phyloP scores from a whole-genome alignment of 257 asterid species.

The Solanum peruvianum region DNA sequence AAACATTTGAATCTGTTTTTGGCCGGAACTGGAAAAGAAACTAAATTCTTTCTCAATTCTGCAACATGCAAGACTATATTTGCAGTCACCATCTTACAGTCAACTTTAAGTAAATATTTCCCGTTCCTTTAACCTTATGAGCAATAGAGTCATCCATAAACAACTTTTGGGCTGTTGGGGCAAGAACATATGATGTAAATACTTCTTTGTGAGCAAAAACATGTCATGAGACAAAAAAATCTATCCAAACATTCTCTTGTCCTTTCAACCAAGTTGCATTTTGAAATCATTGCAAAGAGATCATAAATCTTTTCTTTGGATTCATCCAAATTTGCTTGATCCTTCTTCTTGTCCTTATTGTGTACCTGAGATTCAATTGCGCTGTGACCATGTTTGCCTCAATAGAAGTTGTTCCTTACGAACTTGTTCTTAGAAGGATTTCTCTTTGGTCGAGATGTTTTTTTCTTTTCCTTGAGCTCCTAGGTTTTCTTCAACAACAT shows the following conservation, averaged over 20 bases:
- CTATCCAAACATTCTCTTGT: background rate
- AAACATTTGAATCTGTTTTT: no score
- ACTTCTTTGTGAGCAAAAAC: background rate
- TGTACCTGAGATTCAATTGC: background rate
- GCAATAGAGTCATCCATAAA: rapidly evolving
- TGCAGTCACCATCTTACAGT: no score
- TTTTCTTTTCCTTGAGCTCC: background rate
- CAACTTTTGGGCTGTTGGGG: background rate
- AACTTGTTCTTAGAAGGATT: background rate
- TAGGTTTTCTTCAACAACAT: background rate
- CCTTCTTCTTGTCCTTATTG: background rate
- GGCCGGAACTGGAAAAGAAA: no score
- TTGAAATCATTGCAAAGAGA: no score
- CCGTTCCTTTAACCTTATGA: no score
- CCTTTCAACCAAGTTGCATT: background rate
- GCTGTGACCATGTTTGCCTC: background rate
- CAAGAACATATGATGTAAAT: background rate
- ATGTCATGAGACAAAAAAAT: background rate
- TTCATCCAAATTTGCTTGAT: background rate
- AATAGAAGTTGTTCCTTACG: background rate
- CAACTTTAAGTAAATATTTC: no score
- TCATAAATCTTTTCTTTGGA: background rate
- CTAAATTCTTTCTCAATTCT: no score
- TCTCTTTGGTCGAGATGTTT: background rate
- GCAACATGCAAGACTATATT: no score